A percentile compares a stretch with the other conserved stretches of the same genome.
Conservation (phyloP, 345 rosid species). For the Corchorus olitorius region DNA sequence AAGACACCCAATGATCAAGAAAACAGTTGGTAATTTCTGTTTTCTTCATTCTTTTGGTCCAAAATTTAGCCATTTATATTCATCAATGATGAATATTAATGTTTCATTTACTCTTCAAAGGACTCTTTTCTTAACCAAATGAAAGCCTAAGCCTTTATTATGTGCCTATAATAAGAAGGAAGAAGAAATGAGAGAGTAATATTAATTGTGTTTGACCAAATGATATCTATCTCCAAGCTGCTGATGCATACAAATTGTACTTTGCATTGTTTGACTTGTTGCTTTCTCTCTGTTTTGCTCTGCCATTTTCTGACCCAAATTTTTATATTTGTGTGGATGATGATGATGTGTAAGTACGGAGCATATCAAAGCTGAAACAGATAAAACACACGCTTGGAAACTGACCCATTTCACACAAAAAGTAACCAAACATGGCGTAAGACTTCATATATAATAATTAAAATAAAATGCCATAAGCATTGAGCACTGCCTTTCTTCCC, state of each 20-base stretch:
- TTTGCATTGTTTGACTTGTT: neutral
- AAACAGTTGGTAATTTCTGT: neutral
- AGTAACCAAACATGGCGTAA: constrained; percentile 7
- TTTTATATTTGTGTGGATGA: neutral
- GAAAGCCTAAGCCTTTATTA: no score
- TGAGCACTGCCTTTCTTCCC: neutral
- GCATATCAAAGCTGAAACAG: neutral
- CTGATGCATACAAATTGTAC: neutral
- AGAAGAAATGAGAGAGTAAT: no score
- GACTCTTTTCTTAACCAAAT: no score
- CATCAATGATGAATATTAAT: neutral
- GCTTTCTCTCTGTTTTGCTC: neutral
- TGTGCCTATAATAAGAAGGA: neutral
- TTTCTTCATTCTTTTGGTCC: neutral
- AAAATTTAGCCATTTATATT: neutral
- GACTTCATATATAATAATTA: neutral
- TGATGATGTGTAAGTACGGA: neutral
- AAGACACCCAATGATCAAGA: neutral
- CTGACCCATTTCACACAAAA: neutral
- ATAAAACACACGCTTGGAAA: constrained; percentile 12
- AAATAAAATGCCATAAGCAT: no score
- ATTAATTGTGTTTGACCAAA: neutral
- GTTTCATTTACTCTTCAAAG: no score
- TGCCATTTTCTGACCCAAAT: neutral
- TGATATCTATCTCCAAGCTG: no score